Percentiles rank a stretch among this genome's conserved stretches.
Conservation (phyloP, 2,329 filamentous ascomycete species). For the Neonectria ditissima region DNA sequence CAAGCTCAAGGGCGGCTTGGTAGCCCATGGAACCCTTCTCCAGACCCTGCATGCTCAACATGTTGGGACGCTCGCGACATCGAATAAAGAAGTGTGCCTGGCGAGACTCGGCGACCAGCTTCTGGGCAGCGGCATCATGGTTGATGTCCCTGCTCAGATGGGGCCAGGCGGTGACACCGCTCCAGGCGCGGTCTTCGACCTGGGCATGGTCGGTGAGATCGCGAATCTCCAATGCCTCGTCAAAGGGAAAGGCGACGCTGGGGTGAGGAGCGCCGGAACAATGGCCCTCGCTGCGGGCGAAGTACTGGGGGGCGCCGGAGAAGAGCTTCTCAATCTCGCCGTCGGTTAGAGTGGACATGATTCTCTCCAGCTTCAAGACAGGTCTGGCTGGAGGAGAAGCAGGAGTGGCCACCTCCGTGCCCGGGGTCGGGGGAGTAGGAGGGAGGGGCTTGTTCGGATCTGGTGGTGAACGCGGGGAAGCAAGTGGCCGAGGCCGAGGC, state of each 20-base stretch:
- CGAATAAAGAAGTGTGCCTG: conserved; percentile 69
- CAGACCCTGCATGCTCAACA: conserved; percentile 78
- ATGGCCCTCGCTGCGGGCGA: conserved; percentile 70
- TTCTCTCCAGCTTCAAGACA: conserved; percentile 65
- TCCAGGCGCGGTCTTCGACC: conserved; percentile 73
- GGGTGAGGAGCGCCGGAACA: conserved; percentile 71
- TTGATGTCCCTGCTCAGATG: conserved; percentile 67
- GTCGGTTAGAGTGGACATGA: conserved; percentile 70
- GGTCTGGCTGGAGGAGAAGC: conserved; percentile 52
- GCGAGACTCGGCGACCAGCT: conserved; percentile 57
- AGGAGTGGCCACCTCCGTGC: conserved; percentile 47
- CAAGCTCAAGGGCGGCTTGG: conserved; percentile 74
- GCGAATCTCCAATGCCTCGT: conserved; percentile 69
- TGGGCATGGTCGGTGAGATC: conserved; percentile 74
- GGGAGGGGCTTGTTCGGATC: conserved; percentile 70
- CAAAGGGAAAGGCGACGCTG: conserved; percentile 75
- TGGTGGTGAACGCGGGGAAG: conserved; percentile 54
- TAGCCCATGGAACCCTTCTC: conserved; percentile 79
- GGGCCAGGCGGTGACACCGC: conserved; percentile 71
- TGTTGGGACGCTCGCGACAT: conserved; percentile 73
- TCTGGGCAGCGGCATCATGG: conserved; percentile 58
- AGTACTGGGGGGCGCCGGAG: conserved; percentile 81
- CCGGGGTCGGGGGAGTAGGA: conserved; percentile 60
- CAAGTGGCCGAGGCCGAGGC: conserved; percentile 39
- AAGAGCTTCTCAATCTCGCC: conserved; percentile 76